phyloP scores from a whole-genome alignment of 106 monocot genomes.

The Dioscorea alata region DNA sequence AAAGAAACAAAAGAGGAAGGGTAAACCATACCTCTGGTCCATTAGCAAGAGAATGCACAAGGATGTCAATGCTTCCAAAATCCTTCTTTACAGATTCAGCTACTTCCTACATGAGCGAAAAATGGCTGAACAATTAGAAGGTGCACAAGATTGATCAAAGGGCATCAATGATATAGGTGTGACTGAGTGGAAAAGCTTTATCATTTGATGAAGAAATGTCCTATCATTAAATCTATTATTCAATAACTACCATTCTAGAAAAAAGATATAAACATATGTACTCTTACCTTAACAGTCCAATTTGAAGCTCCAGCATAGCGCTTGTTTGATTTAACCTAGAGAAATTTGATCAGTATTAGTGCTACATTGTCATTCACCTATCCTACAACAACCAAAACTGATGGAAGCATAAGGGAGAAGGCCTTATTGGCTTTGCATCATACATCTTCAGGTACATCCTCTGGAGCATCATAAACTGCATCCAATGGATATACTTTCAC shows the following conservation, averaged over 20 bases:
- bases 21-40: constrained; percentile 59
- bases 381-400: background rate
- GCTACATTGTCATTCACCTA: too few relatives aligned
- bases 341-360: background rate
- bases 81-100: constrained; percentile 87
- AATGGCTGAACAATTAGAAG: background rate
- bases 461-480: constrained; percentile 83
- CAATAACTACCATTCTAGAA: background rate
- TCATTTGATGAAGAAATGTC: background rate
- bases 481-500: constrained; percentile 87
- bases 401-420: background rate
- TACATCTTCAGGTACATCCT: constrained; percentile 98
- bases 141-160: background rate
- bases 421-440: background rate
- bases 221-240: background rate
- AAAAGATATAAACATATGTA: background rate
- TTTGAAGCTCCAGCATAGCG: constrained; percentile 84
- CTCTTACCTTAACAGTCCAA: constrained; percentile 88
- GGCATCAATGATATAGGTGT: background rate
- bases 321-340: constrained; percentile 82
- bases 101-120: constrained; percentile 52
- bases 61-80: constrained; percentile 94
- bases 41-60: constrained; percentile 98
- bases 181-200: background rate
- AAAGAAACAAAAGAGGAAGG: background rate